phyloP scores from a whole-genome alignment of 2,329 filamentous ascomycete species.

The Ampelomyces quisqualis region DNA sequence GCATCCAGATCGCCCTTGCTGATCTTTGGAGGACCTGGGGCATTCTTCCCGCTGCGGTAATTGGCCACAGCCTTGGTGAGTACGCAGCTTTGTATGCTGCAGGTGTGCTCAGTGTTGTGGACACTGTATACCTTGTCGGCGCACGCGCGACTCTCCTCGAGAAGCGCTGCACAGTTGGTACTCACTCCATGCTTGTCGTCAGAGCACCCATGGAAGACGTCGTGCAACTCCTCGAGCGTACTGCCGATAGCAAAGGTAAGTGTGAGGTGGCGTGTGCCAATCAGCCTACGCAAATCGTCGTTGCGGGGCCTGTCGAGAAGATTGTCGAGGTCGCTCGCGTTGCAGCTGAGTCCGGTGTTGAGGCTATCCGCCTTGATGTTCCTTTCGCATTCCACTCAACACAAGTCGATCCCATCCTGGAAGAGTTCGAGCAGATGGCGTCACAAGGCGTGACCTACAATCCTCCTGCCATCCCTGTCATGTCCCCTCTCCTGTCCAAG shows the following conservation, averaged over 20 bases:
- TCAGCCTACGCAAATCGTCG: no score
- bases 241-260: not conserved
- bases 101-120: constrained; percentile 37
- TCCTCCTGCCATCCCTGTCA: constrained; percentile 38
- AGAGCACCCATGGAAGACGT: not conserved
- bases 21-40: constrained; percentile 16
- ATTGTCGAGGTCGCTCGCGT: no score
- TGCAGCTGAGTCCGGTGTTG: no score
- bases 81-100: constrained; percentile 43
- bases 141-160: constrained; percentile 32
- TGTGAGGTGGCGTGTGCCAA: not conserved
- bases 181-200: constrained; percentile 35
- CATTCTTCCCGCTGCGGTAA: constrained; percentile 13
- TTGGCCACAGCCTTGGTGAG: constrained; percentile 43
- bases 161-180: constrained; percentile 6
- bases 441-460: constrained; percentile 22
- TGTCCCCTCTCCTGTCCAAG: constrained; percentile 49
- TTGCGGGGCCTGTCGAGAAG: no score
- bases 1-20: constrained; percentile 26
- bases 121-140: constrained; percentile 42
- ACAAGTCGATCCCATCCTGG: constrained; percentile 47
- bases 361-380: no score
- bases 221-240: no score
- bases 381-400: constrained; percentile 23
- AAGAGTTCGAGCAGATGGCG: constrained; percentile 39